Evolutionary conservation across 495 filamentous ascomycete species (phyloP), one percentile per base, ranked within the genome.

Genomic region (Jackrogersella multiformis): DNA sequence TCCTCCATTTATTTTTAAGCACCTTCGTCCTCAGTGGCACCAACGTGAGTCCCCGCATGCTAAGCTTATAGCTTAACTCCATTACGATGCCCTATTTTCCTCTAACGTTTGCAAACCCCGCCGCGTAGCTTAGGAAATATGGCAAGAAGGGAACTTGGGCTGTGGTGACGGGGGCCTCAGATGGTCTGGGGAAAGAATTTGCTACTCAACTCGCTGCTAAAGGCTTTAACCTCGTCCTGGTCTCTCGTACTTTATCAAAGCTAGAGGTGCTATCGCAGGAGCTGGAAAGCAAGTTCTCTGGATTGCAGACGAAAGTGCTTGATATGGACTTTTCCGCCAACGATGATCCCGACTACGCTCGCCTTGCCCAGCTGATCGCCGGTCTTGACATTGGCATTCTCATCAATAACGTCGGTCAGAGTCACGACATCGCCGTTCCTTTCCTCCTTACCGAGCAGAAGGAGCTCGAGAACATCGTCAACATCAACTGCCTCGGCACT

Each of bases 101-200:
- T 20, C 49, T 32, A 30, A 69, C 64, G 4, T 24, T 9, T 34
- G 42, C 56, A 42, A 57, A 49, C 28, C 56, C 12, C 21, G 32
- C 8, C 35, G 30, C 52, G 48, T 57, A 99, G 95, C 89, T 99
- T 56, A 87, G 86, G 62, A 92, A 88, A 64, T 97, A 97, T 80
- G 96, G 93, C 67, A 90, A 89, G 64, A 93, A 92, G 71, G 94
- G 94, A 61, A 94, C 88, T 72, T 99, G 94, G 93, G 95, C 93
- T 18, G 85, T 99, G 42, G 85, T 99, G 18, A 98, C 96, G 45
- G 96, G 96, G 67, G 95, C 96, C 57, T 97, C 93, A 10, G 95
- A 98, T 80, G 96, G 96, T 65, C 87, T 99, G 55, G 96, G 96
- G 72, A 97, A 97, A 81, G 95, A 98, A 82, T 99, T 91, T 74